Evolutionary conservation across 2,329 filamentous ascomycete species (phyloP).

Genomic region (Ceratocystis cacaofunesta): DNA sequence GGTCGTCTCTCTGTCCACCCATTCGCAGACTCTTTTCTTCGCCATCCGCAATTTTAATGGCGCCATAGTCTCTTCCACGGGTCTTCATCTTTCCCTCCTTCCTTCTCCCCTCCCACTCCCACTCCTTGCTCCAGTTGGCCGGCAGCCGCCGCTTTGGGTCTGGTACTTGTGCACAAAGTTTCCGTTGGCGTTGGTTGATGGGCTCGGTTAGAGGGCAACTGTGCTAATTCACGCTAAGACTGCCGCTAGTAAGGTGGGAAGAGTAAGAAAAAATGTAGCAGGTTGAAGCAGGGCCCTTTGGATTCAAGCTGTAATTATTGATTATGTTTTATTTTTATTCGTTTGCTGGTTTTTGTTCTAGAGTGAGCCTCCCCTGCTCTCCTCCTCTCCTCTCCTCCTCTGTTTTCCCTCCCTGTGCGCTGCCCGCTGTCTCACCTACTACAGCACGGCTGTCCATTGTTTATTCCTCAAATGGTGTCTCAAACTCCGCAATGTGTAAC

Average conservation of each 20-base stretch:
- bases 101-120: neutral
- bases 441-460: neutral
- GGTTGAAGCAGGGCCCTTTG: neutral
- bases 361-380: neutral
- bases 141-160: neutral
- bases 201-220: neutral
- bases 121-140: no score
- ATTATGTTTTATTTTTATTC: neutral
- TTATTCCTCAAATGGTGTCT: neutral
- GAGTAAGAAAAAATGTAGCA: no score
- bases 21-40: no score
- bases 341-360: neutral
- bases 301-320: neutral
- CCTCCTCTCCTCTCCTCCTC: neutral
- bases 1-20: no score
- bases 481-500: neutral
- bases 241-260: no score
- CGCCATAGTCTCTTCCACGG: neutral
- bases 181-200: neutral
- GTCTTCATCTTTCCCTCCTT: neutral
- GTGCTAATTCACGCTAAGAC: no score
- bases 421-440: neutral
- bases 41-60: neutral
- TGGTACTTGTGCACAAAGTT: constrained; percentile 8
- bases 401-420: neutral